These are phyloP conservation scores for Phallus indusiatus DNA, from an alignment of 768 basidiomycete species.

Conservation along the genomic window DNA sequence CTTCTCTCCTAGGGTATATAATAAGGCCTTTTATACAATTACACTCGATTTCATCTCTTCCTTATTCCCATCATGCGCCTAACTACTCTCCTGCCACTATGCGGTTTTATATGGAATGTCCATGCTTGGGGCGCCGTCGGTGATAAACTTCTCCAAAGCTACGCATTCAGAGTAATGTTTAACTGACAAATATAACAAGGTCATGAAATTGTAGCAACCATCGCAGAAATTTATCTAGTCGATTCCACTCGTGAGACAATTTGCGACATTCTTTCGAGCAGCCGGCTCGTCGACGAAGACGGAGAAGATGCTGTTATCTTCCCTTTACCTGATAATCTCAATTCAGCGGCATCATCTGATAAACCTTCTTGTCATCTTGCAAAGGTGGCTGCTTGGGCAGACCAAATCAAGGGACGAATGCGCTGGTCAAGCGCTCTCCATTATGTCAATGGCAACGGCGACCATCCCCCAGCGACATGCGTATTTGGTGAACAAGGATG, in stretches of 20 bases:
- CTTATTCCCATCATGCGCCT: constrained; percentile 6
- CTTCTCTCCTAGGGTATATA: background rate
- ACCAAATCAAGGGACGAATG: constrained; percentile 49
- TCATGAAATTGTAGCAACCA: constrained; percentile 88
- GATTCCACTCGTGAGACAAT: constrained; percentile 57
- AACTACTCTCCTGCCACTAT: background rate
- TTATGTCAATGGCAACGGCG: constrained; percentile 64
- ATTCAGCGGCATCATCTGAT: constrained; percentile 9
- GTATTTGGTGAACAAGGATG: constrained; percentile 70
- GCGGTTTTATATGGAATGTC: background rate
- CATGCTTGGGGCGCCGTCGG: constrained; percentile 25
- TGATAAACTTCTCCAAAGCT: background rate
- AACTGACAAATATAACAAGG: constrained; percentile 32
- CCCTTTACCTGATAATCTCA: constrained; percentile 23
- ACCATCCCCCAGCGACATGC: constrained; percentile 71
- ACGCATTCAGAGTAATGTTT: background rate
- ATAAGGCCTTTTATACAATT: background rate
- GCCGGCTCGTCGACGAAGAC: constrained; percentile 1
- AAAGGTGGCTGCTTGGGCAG: constrained; percentile 83
- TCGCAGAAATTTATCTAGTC: constrained; percentile 87
- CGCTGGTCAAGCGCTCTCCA: constrained; percentile 69
- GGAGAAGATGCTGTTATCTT: background rate
- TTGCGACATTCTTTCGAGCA: constrained; percentile 58
- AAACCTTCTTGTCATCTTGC: constrained; percentile 63
- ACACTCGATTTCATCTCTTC: background rate